Base-by-base conservation (phyloP, 2,329 filamentous ascomycete genomes). In the Microsporum canis region DNA sequence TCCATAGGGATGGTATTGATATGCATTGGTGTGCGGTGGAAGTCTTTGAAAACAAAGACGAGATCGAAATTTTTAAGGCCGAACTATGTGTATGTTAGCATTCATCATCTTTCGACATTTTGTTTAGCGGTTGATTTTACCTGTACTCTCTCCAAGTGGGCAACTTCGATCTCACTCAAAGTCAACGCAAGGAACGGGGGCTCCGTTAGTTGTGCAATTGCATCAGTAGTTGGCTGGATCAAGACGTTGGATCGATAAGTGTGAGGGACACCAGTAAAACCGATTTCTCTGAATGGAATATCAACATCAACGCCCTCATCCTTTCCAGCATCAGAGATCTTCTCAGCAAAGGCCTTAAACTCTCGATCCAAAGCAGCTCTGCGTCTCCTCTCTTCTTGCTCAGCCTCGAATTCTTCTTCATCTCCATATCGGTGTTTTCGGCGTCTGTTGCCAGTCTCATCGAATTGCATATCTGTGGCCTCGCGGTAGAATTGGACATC, bases 1-100 rank as follows among this genome's bases (percentile, higher is more conserved):
- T 99, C 94, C 29, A 99, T 90, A 0, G 94, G 95, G 65, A 99
- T 97, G 5, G 94, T 99, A 77, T 99, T 99, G 80, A 99, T 88
- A 74, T 99, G 94, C 61, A 88, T 88, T 0, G 92, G 92, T 2
- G 89, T 76, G n/a, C 91, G 85, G 60, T 88, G 84, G 75, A 96
- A 97, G 77, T 99, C 94, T 71, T 97, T 97, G 81, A 96, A 97
- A 41, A 99, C 89, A 70, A 97, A 91, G 23, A 99, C 94, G 74
- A 99, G 85, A 76, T 99, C 94, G 73, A 99, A 99, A 76, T 99
- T 99, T 81, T 97, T 96, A 64, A 99, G 82, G 38, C 94, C 95
- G 70, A 99, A 99, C 76, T 92, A 57, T 55, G 3, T 34, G 3
- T 10, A 36, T 31, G 58, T 29, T 57, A 47, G 41, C n/a, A 51